A percentile compares a stretch with the other conserved stretches of the same genome.
Evolutionary conservation across 768 basidiomycete species (phyloP).

Genomic region (Calvatia gigantea): DNA sequence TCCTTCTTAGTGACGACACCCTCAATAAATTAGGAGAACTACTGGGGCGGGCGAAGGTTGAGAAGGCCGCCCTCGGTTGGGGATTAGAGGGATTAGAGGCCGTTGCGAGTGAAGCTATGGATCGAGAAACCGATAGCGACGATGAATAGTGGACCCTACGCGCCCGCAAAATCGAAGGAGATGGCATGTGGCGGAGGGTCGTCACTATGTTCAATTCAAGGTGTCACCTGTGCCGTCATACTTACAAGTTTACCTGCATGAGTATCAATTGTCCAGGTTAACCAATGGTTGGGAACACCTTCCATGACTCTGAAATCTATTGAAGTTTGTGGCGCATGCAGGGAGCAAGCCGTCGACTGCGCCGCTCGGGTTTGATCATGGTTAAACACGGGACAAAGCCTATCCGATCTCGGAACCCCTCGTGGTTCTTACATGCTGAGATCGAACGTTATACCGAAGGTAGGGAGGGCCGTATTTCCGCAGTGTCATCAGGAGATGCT

Average conservation of each 20-base stretch:
- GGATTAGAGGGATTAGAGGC: constrained; percentile 65
- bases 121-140: constrained; percentile 62
- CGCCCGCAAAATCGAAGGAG: neutral
- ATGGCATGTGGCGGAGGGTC: neutral
- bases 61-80: constrained; percentile 65
- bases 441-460: neutral
- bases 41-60: constrained; percentile 37
- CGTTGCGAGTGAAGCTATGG: constrained; percentile 36
- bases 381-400: neutral
- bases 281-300: neutral
- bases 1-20: constrained; percentile 48
- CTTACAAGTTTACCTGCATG: neutral
- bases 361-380: neutral
- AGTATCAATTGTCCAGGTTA: neutral
- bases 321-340: neutral
- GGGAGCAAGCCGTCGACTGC: too few relatives aligned
- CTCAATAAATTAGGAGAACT: constrained; percentile 43
- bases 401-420: neutral
- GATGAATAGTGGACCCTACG: constrained; percentile 40
- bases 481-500: too few relatives aligned
- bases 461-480: too few relatives aligned
- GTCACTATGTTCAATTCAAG: neutral
- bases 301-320: neutral
- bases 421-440: neutral
- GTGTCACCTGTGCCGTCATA: neutral